Base-by-base conservation (phyloP, 257 asterid species). In the Orobanche coerulescens region DNA sequence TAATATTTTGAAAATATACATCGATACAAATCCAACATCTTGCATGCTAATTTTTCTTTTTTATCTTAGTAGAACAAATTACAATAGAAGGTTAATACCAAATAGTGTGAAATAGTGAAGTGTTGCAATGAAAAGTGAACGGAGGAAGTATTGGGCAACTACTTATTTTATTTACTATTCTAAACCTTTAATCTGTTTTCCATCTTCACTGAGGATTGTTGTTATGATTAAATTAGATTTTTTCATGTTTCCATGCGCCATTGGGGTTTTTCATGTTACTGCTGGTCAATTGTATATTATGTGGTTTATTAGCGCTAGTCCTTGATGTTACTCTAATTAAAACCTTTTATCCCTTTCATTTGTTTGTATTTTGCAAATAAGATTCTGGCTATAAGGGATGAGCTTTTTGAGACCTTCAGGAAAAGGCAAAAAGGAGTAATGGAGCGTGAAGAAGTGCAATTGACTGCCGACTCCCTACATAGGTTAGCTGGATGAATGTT, bases 351-450 rank as follows among this genome's bases (percentile, higher is more conserved):
- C 34, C 44, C 46, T 55, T 62, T 64, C 30, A 28, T 28, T 31
- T 50, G 31, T 14, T 53, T 69, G 36, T 22, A 53, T 20, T 48
- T 52, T 58, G 31, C 65, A 37, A 37, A 47, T 65, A 74, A 93
- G 99, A 71, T 93, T 66, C 62, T 93, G 67, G 66, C 96, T 19
- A 89, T 93, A 67, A 79, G 97, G 73, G 90, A 89, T 43, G 99
- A 93, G 73, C 96, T 93, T 70, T 89, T 93, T 65, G 95, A 93
- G 87, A 93, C 99, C 26, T 93, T 93, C 69, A 75, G 91, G 76
- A 93, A 93, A 71, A 84, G 99, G 79, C 84, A 93, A 58, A 93
- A 89, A 73, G 94, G 96, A 53, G 95, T 75, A 58, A 93, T 93
- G 96, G 95, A 83, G 62, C 94, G 80, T 69, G 92, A 83, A 78